phyloP scores from a whole-genome alignment of 768 basidiomycete species.

The Tricholoma hemisulphureum region DNA sequence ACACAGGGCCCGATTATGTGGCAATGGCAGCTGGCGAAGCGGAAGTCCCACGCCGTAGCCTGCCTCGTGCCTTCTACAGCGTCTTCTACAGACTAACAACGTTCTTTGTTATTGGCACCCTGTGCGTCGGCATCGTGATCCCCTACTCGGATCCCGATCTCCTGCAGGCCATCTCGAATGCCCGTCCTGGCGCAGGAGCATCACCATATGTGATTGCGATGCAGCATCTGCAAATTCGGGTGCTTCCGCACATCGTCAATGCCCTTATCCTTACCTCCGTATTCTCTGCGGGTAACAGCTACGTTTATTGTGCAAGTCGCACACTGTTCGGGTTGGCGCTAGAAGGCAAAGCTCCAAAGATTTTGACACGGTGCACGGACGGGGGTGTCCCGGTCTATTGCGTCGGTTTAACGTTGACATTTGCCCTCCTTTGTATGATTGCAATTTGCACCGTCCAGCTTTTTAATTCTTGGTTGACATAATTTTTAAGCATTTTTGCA shows the following conservation, averaged over 20 bases:
- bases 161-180: constrained; percentile 51
- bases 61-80: constrained; percentile 69
- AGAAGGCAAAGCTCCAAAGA: constrained; percentile 55
- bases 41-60: constrained; percentile 62
- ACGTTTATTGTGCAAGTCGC: constrained; percentile 58
- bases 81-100: constrained; percentile 77
- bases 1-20: constrained; percentile 48
- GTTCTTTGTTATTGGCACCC: constrained; percentile 73
- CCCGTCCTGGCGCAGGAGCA: constrained; percentile 54
- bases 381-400: constrained; percentile 60
- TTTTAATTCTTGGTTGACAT: neutral
- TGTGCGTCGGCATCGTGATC: constrained; percentile 76
- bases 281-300: constrained; percentile 73
- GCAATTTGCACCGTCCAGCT: neutral
- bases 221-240: constrained; percentile 61
- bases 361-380: constrained; percentile 52
- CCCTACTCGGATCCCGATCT: constrained; percentile 66
- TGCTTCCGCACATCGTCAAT: constrained; percentile 70
- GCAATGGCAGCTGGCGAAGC: constrained; percentile 72
- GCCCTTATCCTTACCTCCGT: constrained; percentile 64
- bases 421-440: constrained; percentile 38
- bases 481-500: constrained; percentile 43
- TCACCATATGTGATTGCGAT: constrained; percentile 90
- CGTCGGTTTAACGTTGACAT: constrained; percentile 40
- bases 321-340: constrained; percentile 56